Evolutionary conservation across 495 filamentous ascomycete species (phyloP), one percentile per base, ranked within the genome.

Genomic region (Hyaloscypha bicolor): DNA sequence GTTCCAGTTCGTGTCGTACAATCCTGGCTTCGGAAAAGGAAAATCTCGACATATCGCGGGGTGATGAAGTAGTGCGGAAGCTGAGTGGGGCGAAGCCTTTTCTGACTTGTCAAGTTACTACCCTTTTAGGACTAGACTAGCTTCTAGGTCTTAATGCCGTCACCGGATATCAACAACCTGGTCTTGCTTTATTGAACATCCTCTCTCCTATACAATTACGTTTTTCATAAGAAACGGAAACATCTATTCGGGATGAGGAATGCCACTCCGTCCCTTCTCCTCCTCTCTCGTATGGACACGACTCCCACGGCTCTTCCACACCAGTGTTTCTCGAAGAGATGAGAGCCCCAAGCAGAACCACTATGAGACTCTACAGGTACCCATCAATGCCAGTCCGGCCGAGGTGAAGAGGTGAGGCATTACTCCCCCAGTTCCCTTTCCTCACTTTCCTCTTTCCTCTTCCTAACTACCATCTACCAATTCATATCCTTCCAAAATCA

Each of bases 341-440:
- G 69, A 74, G 65, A 79, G 73, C 70, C 69, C 42, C 2, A 62
- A 16, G 53, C 74, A 59, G 71, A 91, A 81, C 75, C 88, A 93
- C 78, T 98, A 98, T 78, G 88, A 95, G 72, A 90, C 88, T 64
- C 85, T 99, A n/a, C 85, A 89, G 42, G 73, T 99, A 30, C 81
- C 87, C 19, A 78, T 81, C 52, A 85, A 83, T 63, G 93, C 94
- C 58, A 85, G 91, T 32, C 75, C 82, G 2, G 79, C 79, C 3
- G 92, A 96, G 53, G 94, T 99, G 59, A 99, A 97, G 76, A 94
- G 90, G 92, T 93, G 77, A 25, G 68, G 61, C 55, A 11, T 62
- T 21, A 61, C 25, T 25, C 42, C 39, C 39, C 66, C 9, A 39
- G 33, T 61, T 19, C 58, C 22, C 48, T 0, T 39, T n/a, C 58